Conservation (phyloP, 2,329 filamentous ascomycete species). For the Raffaelea arxii region DNA sequence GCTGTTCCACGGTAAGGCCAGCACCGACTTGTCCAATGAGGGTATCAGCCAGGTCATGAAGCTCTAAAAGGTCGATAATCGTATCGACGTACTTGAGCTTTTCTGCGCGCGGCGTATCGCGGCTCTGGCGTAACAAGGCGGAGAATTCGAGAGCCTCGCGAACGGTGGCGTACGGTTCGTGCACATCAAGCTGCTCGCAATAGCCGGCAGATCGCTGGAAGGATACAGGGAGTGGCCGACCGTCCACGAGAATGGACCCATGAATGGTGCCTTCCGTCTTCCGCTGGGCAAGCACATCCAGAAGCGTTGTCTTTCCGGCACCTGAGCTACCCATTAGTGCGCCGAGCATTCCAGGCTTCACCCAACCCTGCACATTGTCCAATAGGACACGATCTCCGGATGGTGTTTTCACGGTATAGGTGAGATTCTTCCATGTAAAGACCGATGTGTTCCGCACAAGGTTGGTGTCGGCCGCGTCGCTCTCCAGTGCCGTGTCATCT, state of each 20-base stretch:
- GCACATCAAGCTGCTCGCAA: constrained; percentile 73
- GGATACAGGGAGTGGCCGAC: constrained; percentile 56
- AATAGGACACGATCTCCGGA: constrained; percentile 55
- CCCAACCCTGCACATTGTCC: constrained; percentile 73
- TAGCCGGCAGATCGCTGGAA: constrained; percentile 75
- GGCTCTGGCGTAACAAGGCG: constrained; percentile 61
- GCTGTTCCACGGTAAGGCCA: constrained; percentile 40
- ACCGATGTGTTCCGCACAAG: constrained; percentile 29
- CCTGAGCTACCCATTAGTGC: constrained; percentile 75
- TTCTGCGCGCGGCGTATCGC: constrained; percentile 51
- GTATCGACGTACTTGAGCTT: constrained; percentile 69
- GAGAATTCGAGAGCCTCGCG: constrained; percentile 68
- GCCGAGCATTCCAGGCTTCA: constrained; percentile 70
- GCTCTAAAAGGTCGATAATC: constrained; percentile 55
- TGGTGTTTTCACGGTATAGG: constrained; percentile 56
- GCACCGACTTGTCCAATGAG: constrained; percentile 36
- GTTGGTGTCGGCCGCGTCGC: constrained; percentile 33
- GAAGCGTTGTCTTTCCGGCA: constrained; percentile 75
- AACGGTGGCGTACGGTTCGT: constrained; percentile 62
- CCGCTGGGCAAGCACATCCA: constrained; percentile 72
- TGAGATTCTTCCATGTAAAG: constrained; percentile 65
- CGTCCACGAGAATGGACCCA: constrained; percentile 68
- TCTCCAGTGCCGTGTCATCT: constrained; percentile 24
- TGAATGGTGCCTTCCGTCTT: constrained; percentile 67
- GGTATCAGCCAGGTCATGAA: constrained; percentile 36